These are phyloP conservation scores for Rhodofomes roseus DNA, from an alignment of 1,284 basidiomycete species.

Conservation along the genomic window DNA sequence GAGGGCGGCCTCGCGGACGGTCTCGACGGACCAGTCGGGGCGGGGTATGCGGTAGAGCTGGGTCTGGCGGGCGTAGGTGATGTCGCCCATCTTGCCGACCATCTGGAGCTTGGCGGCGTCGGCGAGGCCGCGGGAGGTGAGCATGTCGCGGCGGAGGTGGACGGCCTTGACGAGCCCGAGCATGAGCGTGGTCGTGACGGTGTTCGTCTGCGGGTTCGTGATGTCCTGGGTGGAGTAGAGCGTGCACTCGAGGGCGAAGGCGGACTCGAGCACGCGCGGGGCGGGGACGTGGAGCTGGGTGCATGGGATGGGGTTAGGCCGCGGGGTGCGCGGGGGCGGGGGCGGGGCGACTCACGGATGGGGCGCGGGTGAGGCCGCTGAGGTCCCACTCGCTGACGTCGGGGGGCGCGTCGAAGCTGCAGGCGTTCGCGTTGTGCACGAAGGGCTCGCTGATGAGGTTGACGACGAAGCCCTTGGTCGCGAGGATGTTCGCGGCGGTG, in stretches of 20 bases:
- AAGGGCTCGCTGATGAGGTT: conserved; percentile 77
- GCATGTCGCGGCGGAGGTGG: conserved; percentile 55
- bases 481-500: conserved; percentile 63
- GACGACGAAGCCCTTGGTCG: conserved; percentile 69
- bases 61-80: conserved; percentile 49
- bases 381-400: conserved; percentile 71
- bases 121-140: conserved; percentile 43
- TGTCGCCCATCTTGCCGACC: conserved; percentile 64
- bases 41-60: conserved; percentile 49
- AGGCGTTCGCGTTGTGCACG: conserved; percentile 68
- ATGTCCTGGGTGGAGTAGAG: conserved; percentile 60
- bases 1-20: background rate
- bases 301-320: background rate
- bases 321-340: background rate
- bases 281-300: background rate
- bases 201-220: conserved; percentile 35
- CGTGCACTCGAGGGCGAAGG: conserved; percentile 21
- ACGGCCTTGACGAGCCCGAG: conserved; percentile 62
- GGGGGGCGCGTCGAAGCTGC: conserved; percentile 62
- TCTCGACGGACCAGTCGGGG: conserved; percentile 3
- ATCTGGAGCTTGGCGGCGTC: conserved; percentile 59
- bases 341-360: conserved; percentile 40
- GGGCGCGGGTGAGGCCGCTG: conserved; percentile 62
- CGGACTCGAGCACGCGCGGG: background rate
- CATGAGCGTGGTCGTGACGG: conserved; percentile 51